These are phyloP conservation scores for Trichophyton benhamiae DNA, from an alignment of 2,329 filamentous ascomycete genomes.

Conservation along the genomic window DNA sequence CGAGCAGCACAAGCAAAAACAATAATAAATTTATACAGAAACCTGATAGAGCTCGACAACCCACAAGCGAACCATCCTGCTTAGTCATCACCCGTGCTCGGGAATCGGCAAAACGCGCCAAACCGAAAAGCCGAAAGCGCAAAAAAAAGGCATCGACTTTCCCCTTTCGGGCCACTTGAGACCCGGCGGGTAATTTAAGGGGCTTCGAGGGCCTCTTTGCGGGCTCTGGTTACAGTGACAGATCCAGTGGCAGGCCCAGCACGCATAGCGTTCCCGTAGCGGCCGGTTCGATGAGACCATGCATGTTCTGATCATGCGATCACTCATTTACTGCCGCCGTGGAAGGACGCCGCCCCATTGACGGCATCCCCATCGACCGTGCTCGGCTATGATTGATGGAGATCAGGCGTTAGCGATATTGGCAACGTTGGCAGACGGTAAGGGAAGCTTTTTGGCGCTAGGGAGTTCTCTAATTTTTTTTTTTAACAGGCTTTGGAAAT, in stretches of 20 bases:
- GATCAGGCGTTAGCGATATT: background rate
- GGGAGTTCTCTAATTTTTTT: no score
- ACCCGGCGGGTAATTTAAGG: background rate
- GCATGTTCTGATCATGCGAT: background rate
- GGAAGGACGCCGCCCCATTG: background rate
- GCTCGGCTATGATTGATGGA: background rate
- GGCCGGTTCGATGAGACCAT: no score
- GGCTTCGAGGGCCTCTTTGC: background rate
- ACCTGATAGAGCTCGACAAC: no score
- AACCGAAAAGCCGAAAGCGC: background rate
- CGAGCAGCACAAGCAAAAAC: no score
- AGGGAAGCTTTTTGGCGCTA: no score
- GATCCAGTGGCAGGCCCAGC: no score
- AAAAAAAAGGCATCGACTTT: background rate
- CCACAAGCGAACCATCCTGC: background rate
- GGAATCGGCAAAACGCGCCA: background rate
- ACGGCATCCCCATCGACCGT: background rate
- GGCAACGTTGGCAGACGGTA: background rate
- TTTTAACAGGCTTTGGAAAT: no score
- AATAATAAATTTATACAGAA: no score
- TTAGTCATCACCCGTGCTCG: background rate
- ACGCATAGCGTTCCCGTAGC: no score
- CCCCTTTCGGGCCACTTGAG: background rate
- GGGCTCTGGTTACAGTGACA: no score
- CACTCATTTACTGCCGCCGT: background rate